Conservation (phyloP, 179 eudicot species). For the Silene vulgaris region DNA sequence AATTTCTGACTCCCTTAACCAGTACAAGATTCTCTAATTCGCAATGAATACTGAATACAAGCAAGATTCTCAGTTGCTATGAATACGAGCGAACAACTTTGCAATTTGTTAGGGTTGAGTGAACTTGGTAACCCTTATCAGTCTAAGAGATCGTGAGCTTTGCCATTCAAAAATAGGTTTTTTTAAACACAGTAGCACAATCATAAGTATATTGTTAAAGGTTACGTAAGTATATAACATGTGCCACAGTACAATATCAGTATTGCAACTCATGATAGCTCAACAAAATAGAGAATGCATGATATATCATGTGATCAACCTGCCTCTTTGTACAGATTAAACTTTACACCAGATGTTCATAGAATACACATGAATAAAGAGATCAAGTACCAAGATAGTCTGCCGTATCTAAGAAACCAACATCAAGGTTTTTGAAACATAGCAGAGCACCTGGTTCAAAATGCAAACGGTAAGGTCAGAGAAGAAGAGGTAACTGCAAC, state of each 20-base stretch:
- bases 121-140: not conserved
- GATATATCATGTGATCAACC: not conserved
- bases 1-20: not conserved
- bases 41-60: not conserved
- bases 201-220: not conserved
- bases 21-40: not conserved
- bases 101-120: not conserved
- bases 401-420: slow-evolving; percentile 23
- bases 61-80: not conserved
- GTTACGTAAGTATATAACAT: not conserved
- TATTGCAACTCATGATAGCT: not conserved
- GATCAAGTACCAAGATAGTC: slow-evolving; percentile 27
- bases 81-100: not conserved
- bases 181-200: not conserved
- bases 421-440: slow-evolving; percentile 21
- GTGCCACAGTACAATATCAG: not conserved
- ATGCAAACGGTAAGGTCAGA: slow-evolving; percentile 9
- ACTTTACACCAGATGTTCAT: not conserved
- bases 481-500: not conserved
- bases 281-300: not conserved
- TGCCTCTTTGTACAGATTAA: not conserved
- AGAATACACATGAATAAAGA: not conserved
- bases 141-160: not conserved
- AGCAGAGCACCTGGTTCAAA: slow-evolving; percentile 22
- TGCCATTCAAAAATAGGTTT: not conserved